A percentile compares a stretch with the other conserved stretches of the same genome.
Conservation (phyloP, 352 stramenopile genomes). For the Pythium dissotocum region DNA sequence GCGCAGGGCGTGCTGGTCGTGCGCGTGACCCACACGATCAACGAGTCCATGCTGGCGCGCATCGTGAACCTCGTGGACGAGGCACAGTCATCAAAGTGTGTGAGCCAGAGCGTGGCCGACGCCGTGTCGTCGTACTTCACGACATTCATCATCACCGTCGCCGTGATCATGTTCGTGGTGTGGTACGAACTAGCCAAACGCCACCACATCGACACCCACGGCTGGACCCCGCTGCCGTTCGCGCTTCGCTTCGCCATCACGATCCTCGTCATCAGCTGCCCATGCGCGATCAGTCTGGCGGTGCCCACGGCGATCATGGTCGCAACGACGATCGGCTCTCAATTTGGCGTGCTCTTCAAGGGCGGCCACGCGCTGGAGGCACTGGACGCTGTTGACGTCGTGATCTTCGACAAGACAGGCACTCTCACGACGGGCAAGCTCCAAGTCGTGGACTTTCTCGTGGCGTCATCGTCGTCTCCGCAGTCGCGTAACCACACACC, state of each 20-base stretch:
- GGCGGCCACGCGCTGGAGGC: conserved; percentile 69
- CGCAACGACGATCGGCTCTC: conserved; percentile 72
- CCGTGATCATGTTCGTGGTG: conserved; percentile 60
- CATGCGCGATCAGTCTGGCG: conserved; percentile 74
- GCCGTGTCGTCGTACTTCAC: conserved; percentile 72
- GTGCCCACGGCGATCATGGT: conserved; percentile 82
- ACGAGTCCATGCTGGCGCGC: conserved; percentile 74
- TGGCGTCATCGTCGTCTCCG: conserved; percentile 12
- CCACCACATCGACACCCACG: conserved; percentile 42
- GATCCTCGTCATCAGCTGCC: conserved; percentile 77
- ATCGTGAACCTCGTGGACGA: conserved; percentile 78
- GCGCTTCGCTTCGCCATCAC: conserved; percentile 80
- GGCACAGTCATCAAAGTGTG: conserved; percentile 62
- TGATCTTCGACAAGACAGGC: conserved; percentile 86
- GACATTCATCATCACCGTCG: conserved; percentile 68
- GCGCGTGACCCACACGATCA: conserved; percentile 70
- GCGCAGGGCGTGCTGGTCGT: conserved; percentile 64
- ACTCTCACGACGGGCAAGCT: conserved; percentile 70
- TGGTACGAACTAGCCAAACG: conserved; percentile 66
- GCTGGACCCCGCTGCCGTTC: conserved; percentile 64
- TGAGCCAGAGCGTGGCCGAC: conserved; percentile 68
- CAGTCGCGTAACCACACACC: conserved; percentile 8
- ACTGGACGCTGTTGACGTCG: conserved; percentile 58
- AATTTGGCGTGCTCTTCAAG: conserved; percentile 83
- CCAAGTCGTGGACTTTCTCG: conserved; percentile 38